Base-by-base conservation (phyloP, 768 basidiomycete species). In the Tremella fuciformis region DNA sequence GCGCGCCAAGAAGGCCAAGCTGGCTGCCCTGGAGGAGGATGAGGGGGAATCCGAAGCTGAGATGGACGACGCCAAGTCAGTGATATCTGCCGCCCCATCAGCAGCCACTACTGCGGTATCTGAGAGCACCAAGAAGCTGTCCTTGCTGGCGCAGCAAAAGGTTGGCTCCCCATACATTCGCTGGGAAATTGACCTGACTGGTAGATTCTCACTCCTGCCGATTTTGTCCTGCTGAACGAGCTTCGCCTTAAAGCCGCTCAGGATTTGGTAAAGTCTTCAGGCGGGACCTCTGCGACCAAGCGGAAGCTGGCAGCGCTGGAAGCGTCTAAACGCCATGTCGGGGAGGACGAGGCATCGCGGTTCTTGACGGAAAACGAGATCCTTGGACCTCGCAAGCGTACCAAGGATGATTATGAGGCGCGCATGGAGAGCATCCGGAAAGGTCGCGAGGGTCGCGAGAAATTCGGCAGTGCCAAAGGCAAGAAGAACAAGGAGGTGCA, bases 181-280 rank as follows among this genome's bases (percentile, higher is more conserved):
- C 7, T 42, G 15, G 49, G 18, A 21, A 26, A 50, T 40, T 38
- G 21, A 13, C 41, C 54, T 67, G 51, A 66, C 44, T 7, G 40
- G 0, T 65, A 96, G 91, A 98, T 99, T 69, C 84, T 98, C 42
- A 98, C 96, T 0, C 96, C 96, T 0, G 92, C 92, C 26, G 96
- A 99, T 76, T 99, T 97, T 73, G 88, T 88, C 0, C 77, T 96
- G 52, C 81, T 98, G 53, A 88, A 89, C 70, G 90, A 96, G 66
- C 84, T 98, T 18, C 86, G 87, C 1, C 82, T 90, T 50, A 82
- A 90, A 78, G 89, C 87, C 0, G 89, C 88, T 16, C 79, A 82
- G 15, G 82, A 84, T 57, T 85, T 84, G 0, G 85, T 88, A 6
- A 85, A 89, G 70, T 77, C 77, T 21, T 85, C 85, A 1, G 86